phyloP scores from a whole-genome alignment of 2,329 filamentous ascomycete genomes.

The Cephalotrichum gorgonifer region DNA sequence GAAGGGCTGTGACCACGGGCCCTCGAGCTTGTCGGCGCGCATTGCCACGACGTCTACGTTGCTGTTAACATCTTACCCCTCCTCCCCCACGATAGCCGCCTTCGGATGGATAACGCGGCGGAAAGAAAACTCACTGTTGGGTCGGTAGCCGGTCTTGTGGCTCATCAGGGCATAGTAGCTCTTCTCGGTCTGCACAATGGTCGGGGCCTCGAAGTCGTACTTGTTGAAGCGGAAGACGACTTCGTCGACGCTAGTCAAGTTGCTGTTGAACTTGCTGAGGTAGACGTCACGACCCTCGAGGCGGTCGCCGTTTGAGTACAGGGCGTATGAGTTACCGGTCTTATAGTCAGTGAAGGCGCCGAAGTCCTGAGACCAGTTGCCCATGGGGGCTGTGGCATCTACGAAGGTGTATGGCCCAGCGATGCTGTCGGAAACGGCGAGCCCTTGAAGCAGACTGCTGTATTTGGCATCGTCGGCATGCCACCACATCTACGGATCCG shows the following conservation, averaged over 20 bases:
- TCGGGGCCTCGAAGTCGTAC: slow-evolving; percentile 49
- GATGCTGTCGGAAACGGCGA: slow-evolving; percentile 41
- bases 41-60: slow-evolving; percentile 38
- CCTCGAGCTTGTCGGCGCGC: slow-evolving; percentile 34
- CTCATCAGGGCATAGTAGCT: slow-evolving; percentile 53
- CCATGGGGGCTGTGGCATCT: slow-evolving; percentile 41
- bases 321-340: slow-evolving; percentile 41
- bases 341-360: slow-evolving; percentile 51
- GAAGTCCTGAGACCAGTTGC: slow-evolving; percentile 54
- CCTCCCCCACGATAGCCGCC: no score
- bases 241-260: slow-evolving; percentile 37
- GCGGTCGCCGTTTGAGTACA: slow-evolving; percentile 50
- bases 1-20: slow-evolving; percentile 42
- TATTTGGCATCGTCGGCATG: slow-evolving; percentile 50
- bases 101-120: no score
- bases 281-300: slow-evolving; percentile 46
- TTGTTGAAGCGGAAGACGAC: slow-evolving; percentile 47
- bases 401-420: slow-evolving; percentile 44
- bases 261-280: slow-evolving; percentile 40
- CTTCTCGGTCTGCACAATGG: slow-evolving; percentile 47
- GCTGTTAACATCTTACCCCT: not conserved
- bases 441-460: slow-evolving; percentile 43
- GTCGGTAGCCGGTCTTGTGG: slow-evolving; percentile 53
- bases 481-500: slow-evolving; percentile 40
- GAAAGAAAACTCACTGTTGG: slow-evolving; percentile 29